A percentile compares a stretch with the other conserved stretches of the same genome.
phyloP scores from a whole-genome alignment of 140 eudicot species.

The Senecio squalidus region DNA sequence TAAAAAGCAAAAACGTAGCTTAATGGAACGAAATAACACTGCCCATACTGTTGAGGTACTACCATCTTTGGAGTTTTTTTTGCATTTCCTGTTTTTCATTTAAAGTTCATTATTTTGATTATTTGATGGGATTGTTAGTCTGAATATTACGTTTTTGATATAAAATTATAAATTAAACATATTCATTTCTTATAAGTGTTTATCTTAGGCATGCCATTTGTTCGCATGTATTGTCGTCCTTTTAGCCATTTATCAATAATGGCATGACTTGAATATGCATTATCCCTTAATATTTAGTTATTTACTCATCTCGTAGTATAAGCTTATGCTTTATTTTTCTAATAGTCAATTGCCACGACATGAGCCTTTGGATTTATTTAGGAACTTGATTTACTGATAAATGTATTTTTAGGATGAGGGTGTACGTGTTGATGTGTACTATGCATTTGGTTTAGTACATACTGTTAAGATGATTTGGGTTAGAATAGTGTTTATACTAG shows the following conservation, averaged over 20 bases:
- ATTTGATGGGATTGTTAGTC: not conserved
- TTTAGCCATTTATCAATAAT: no score
- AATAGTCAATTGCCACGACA: not conserved
- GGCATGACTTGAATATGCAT: no score
- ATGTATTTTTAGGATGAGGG: not conserved
- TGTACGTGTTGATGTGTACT: not conserved
- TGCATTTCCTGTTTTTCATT: not conserved
- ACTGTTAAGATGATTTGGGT: constrained; percentile 3
- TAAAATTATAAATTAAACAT: no score
- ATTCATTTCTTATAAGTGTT: no score
- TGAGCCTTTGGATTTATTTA: not conserved
- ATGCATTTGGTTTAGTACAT: not conserved
- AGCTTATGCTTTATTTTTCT: not conserved
- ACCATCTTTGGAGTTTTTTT: not conserved
- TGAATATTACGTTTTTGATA: no score
- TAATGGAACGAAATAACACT: constrained; percentile 57
- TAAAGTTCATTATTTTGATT: not conserved
- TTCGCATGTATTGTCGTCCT: no score
- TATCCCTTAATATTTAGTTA: no score
- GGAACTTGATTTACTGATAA: constrained; percentile 12
- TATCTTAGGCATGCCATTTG: no score
- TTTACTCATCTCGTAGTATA: not conserved
- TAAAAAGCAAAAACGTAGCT: constrained; percentile 26
- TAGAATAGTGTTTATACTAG: no score
- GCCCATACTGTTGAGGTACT: constrained; percentile 58